These are phyloP conservation scores for Taiozyma sp. DNA, from an alignment of 1,139 yeast genomes.

Conservation along the genomic window DNA sequence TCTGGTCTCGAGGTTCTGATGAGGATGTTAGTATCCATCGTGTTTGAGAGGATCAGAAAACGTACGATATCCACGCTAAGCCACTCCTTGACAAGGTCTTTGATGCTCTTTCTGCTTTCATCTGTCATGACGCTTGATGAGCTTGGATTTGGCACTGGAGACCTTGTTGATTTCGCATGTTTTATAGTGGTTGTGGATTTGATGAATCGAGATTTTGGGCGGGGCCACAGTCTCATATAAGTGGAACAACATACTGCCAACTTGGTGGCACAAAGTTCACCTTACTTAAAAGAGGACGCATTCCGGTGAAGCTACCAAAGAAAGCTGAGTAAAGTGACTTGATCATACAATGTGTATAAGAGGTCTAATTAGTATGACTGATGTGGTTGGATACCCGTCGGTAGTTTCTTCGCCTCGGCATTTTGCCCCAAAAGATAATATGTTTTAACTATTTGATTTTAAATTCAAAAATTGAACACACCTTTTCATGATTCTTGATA, in stretches of 20 bases:
- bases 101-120: background rate
- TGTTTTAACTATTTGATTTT: too few species aligned
- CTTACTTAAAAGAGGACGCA: too few species aligned
- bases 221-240: background rate
- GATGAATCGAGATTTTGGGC: background rate
- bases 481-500: too few species aligned
- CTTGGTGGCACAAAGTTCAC: too few species aligned
- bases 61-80: conserved; percentile 36
- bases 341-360: too few species aligned
- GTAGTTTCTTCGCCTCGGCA: background rate
- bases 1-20: conserved; percentile 47
- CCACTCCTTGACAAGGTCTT: conserved; percentile 44
- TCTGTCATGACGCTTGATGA: background rate
- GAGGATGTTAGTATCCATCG: background rate
- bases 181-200: background rate
- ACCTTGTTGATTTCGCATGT: background rate
- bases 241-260: background rate
- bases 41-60: conserved; percentile 1
- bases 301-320: too few species aligned
- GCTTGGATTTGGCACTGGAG: background rate
- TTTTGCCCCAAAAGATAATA: background rate
- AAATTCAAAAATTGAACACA: too few species aligned
- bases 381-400: background rate
- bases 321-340: too few species aligned
- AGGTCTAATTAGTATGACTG: too few species aligned